Conservation (phyloP, 2,329 filamentous ascomycete species). For the Phialophora tarda region DNA sequence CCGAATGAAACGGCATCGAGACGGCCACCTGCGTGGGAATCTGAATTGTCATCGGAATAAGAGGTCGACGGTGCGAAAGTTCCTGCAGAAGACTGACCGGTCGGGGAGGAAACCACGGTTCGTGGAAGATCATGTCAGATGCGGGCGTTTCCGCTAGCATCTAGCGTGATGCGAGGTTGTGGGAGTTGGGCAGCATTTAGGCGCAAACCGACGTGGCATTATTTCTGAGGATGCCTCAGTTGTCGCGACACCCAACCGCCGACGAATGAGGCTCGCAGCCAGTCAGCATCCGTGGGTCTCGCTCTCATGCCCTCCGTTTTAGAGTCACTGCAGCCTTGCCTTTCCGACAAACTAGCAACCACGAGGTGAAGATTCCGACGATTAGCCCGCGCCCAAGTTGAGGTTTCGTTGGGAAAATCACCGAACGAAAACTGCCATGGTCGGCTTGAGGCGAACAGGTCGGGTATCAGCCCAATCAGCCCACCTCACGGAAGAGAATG, state of each 20-base stretch:
- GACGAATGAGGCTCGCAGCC: slow-evolving; percentile 26
- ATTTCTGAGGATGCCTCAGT: slow-evolving; percentile 35
- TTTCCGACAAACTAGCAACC: slow-evolving; percentile 23
- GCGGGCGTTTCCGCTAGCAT: slow-evolving; percentile 20
- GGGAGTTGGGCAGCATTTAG: slow-evolving; percentile 35
- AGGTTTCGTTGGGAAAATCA: slow-evolving; percentile 28
- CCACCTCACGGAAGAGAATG: slow-evolving; percentile 15
- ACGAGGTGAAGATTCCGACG: slow-evolving; percentile 24
- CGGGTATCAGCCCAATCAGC: slow-evolving; percentile 21
- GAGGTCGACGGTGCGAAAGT: slow-evolving; percentile 17
- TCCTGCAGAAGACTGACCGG: slow-evolving; percentile 29
- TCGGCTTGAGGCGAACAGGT: slow-evolving; percentile 9
- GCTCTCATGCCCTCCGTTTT: slow-evolving; percentile 18
- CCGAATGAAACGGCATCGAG: slow-evolving; percentile 16
- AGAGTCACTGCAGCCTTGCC: slow-evolving; percentile 28
- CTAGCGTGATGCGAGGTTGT: slow-evolving; percentile 29
- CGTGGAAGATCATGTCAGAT: slow-evolving; percentile 30
- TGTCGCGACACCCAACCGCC: slow-evolving; percentile 28
- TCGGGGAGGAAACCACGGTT: slow-evolving; percentile 27
- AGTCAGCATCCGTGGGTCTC: slow-evolving; percentile 20
- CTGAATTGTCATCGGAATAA: slow-evolving; percentile 5
- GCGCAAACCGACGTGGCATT: slow-evolving; percentile 33
- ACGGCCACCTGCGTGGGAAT: slow-evolving; percentile 24
- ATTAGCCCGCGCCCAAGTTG: slow-evolving; percentile 16
- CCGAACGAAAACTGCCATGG: slow-evolving; percentile 6